Evolutionary conservation across 768 basidiomycete genomes (phyloP).

Genomic region (Leccinellum albellum): DNA sequence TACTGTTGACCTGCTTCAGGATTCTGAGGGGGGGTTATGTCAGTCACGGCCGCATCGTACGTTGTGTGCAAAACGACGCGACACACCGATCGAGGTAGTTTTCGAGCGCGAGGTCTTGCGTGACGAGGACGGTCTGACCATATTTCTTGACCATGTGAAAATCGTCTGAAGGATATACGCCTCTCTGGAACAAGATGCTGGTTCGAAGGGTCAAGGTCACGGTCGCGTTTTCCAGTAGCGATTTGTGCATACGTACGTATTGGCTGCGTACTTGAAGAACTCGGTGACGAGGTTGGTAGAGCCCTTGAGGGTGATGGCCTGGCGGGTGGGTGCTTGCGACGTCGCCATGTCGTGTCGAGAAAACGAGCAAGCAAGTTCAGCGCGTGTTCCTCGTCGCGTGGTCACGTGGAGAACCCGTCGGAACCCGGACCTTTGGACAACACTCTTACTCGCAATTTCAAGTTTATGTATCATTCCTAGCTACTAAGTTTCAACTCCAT

Average conservation of each 20-base stretch:
- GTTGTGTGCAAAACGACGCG: not conserved
- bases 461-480: not conserved
- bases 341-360: conserved; percentile 35
- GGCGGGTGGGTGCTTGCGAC: conserved; percentile 49
- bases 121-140: conserved; percentile 91
- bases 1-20: conserved; percentile 88
- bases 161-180: conserved; percentile 96
- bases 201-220: not conserved
- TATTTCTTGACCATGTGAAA: conserved; percentile 99
- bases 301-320: conserved; percentile 92
- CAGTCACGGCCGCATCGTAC: not conserved
- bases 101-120: conserved; percentile 88
- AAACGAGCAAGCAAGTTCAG: not conserved
- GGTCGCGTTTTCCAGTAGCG: not conserved
- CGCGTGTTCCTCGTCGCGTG: not conserved
- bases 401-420: too few species aligned
- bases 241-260: conserved; percentile 60
- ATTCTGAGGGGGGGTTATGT: conserved; percentile 43
- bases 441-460: too few species aligned
- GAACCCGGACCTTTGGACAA: too few species aligned
- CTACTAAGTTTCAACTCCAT: not conserved
- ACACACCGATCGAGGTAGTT: conserved; percentile 82
- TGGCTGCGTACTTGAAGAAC: conserved; percentile 99
- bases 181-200: conserved; percentile 96
- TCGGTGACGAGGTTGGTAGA: conserved; percentile 92